phyloP scores from a whole-genome alignment of 495 filamentous ascomycete species.

The Daldinia loculata region DNA sequence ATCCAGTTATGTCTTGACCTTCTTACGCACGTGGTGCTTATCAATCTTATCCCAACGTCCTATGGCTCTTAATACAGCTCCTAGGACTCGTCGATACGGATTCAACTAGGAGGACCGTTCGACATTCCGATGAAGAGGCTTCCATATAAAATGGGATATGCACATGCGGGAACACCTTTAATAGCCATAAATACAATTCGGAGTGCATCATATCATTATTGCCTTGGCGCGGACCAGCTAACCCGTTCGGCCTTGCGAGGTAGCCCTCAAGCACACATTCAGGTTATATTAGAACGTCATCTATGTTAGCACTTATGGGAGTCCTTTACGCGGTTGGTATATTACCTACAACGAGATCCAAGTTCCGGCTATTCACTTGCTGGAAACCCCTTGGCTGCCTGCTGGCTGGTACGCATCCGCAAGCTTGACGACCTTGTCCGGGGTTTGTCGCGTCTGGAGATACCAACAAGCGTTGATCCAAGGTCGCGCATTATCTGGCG shows the following conservation, averaged over 20 bases:
- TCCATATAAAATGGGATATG: slow-evolving; percentile 31
- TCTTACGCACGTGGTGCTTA: slow-evolving; percentile 42
- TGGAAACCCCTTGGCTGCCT: background rate
- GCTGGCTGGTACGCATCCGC: slow-evolving; percentile 62
- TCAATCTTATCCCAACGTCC: slow-evolving; percentile 44
- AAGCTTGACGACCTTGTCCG: slow-evolving; percentile 64
- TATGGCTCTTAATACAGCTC: slow-evolving; percentile 31
- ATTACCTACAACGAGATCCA: slow-evolving; percentile 47
- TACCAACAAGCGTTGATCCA: slow-evolving; percentile 72
- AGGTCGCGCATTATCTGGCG: slow-evolving; percentile 71
- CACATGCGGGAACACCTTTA: slow-evolving; percentile 20
- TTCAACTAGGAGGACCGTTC: slow-evolving; percentile 28
- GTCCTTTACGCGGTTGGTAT: slow-evolving; percentile 74
- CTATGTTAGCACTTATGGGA: slow-evolving; percentile 72
- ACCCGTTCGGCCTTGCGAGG: slow-evolving; percentile 19
- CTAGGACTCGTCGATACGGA: slow-evolving; percentile 26
- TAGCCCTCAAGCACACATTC: slow-evolving; percentile 83
- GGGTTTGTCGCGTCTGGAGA: slow-evolving; percentile 72
- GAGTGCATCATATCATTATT: slow-evolving; percentile 24
- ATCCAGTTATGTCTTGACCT: slow-evolving; percentile 14
- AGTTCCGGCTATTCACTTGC: slow-evolving; percentile 50
- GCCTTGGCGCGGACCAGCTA: slow-evolving; percentile 31
- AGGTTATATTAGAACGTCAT: slow-evolving; percentile 76
- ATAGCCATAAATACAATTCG: slow-evolving; percentile 23
- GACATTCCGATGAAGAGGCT: slow-evolving; percentile 29